Conservation (phyloP, 139 green algal genomes). For the Chlorella sp. region DNA sequence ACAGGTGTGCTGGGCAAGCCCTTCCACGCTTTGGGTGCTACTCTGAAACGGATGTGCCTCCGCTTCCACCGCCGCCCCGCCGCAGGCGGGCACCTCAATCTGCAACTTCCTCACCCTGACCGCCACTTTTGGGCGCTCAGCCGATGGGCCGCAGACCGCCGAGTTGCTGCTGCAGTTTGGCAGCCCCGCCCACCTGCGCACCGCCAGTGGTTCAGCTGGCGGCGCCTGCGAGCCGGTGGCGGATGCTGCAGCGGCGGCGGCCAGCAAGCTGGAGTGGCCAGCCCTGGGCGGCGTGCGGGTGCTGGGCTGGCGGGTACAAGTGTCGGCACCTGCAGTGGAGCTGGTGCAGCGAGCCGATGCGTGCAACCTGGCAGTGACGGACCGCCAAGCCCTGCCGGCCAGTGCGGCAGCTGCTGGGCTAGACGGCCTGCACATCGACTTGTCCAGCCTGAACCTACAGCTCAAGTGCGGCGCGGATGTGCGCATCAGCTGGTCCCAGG, state of each 20-base stretch:
- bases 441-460: neutral
- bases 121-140: neutral
- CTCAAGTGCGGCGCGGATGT: conserved; percentile 24
- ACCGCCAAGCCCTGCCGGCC: neutral
- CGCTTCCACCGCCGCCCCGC: neutral
- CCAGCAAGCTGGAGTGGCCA: conserved; percentile 12
- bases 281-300: neutral
- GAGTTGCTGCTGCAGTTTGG: conserved; percentile 22
- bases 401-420: neutral
- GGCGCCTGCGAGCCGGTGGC: neutral
- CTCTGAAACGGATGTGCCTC: too few species aligned
- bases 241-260: neutral
- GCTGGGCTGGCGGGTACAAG: conserved; percentile 14
- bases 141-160: neutral
- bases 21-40: neutral
- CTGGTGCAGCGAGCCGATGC: neutral
- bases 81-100: conserved; percentile 9
- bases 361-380: neutral
- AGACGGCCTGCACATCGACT: neutral
- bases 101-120: conserved; percentile 23
- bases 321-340: neutral
- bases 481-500: neutral
- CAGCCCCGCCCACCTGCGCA: conserved; percentile 1
- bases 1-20: neutral
- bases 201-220: neutral